Base-by-base conservation (phyloP, 2,329 filamentous ascomycete genomes). In the Nemania sp. region DNA sequence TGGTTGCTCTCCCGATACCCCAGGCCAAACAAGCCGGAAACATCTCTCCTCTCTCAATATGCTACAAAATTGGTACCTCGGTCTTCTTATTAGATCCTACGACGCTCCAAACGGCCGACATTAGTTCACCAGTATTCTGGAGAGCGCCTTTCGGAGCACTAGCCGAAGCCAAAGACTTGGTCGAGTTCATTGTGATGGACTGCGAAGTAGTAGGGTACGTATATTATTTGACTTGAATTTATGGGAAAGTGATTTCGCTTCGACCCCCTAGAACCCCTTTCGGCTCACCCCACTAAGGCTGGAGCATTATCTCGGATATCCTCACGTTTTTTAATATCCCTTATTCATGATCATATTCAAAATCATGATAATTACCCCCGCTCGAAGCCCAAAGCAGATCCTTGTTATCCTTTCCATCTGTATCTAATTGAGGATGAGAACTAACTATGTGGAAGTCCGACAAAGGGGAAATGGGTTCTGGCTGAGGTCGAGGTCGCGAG, bases 161-260 rank as follows among this genome's bases (percentile, higher is more conserved):
- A 11, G 89, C 94, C 1, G 93, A 98, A 67, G 87, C 92, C 2
- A 87, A 88, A 58, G 89, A 96, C 56, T 83, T 99, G 13, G 88
- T 91, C 20, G 95, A 99, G 75, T 99, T 98, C 71, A 87, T 98
- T 60, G 83, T 99, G 40, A 90, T 99, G 80, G 95, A 99, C 71
- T 94, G 97, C 62, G 95, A 99, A 74, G 87, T 88, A 0, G 81
- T 89, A 0, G 90, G 62, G 62, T 64, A 60, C 13, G 62, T 64
- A 58, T 35, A 53, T 37, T 3, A 1, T 20, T 40, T 15, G 4
- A 29, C 10, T 34, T 50, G 15, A 2, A 2, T 40, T 15, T n/a
- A 9, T 15, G 2, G 17, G 6, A 3, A 40, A n/a, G n/a, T n/a
- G n/a, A n/a, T n/a, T n/a, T n/a, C n/a, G n/a, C n/a, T n/a, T n/a